phyloP scores from a whole-genome alignment of 2,329 filamentous ascomycete genomes.

The Ascochyta clinopodiicola region DNA sequence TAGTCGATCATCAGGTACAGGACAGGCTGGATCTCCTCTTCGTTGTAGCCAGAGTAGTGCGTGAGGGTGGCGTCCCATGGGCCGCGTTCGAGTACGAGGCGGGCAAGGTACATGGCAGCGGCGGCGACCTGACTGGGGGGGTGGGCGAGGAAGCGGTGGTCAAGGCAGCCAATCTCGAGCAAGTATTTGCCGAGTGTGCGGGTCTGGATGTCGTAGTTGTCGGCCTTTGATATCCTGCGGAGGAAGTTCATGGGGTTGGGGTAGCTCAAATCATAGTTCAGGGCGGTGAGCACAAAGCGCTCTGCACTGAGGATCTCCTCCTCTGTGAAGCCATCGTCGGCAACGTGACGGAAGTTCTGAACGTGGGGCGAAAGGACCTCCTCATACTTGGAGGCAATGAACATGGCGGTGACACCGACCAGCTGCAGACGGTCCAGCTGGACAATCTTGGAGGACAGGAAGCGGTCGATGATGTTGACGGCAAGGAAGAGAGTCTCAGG shows the following conservation, averaged over 20 bases:
- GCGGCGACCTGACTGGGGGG: slow-evolving; percentile 90
- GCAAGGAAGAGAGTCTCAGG: slow-evolving; percentile 96
- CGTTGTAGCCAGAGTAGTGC: slow-evolving; percentile 91
- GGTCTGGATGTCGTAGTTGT: slow-evolving; percentile 98
- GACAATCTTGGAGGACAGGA: slow-evolving; percentile 93
- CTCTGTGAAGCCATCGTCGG: slow-evolving; percentile 94
- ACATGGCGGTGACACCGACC: slow-evolving; percentile 98
- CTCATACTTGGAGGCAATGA: slow-evolving; percentile 98
- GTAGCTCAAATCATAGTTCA: slow-evolving; percentile 97
- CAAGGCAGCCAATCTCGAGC: slow-evolving; percentile 94
- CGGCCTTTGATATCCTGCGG: slow-evolving; percentile 96
- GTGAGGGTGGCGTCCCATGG: slow-evolving; percentile 89
- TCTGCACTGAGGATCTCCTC: slow-evolving; percentile 97
- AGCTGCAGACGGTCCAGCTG: slow-evolving; percentile 95
- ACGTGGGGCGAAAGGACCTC: slow-evolving; percentile 97
- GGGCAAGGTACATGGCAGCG: slow-evolving; percentile 91
- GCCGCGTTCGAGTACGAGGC: slow-evolving; percentile 87
- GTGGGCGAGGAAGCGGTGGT: slow-evolving; percentile 91
- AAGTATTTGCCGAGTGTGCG: slow-evolving; percentile 97
- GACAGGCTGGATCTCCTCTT: slow-evolving; percentile 91
- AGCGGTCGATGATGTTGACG: slow-evolving; percentile 98
- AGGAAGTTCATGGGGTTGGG: slow-evolving; percentile 99
- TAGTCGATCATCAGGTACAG: slow-evolving; percentile 97
- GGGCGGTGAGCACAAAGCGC: slow-evolving; percentile 85
- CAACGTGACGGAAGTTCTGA: slow-evolving; percentile 94